Conservation (phyloP, 1,139 yeast genomes). For the Protomyces inundatus region DNA sequence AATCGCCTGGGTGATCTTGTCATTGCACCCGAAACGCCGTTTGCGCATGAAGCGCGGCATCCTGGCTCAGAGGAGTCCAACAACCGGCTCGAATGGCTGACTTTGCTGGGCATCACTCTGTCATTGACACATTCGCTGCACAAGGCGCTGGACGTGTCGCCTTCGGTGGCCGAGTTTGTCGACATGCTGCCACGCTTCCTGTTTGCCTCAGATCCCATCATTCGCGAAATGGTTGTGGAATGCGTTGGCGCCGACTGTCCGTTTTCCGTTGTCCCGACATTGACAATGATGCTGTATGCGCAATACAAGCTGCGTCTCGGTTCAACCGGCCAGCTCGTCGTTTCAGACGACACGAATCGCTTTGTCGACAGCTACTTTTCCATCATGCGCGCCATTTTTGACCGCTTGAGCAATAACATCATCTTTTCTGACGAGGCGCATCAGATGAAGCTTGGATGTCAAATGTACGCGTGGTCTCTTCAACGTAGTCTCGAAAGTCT, state of each 20-base stretch:
- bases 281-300: not conserved
- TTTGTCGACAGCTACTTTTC: not conserved
- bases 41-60: not conserved
- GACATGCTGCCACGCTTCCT: not conserved
- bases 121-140: not conserved
- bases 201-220: not conserved
- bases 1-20: not conserved
- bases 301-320: not conserved
- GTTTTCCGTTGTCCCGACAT: not conserved
- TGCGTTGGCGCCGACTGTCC: not conserved
- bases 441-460: not conserved
- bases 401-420: not conserved
- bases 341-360: not conserved
- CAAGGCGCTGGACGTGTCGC: not conserved
- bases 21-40: not conserved
- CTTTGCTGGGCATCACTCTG: not conserved
- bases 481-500: not conserved
- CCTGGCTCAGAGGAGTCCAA: not conserved
- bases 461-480: not conserved
- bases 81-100: not conserved
- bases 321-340: not conserved
- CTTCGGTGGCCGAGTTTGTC: not conserved
- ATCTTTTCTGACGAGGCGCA: not conserved
- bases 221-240: not conserved
- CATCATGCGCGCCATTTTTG: not conserved